These are phyloP conservation scores for Rhizopus microsporus DNA, from an alignment of 371 early-diverging fungal genomes.

Conservation along the genomic window DNA sequence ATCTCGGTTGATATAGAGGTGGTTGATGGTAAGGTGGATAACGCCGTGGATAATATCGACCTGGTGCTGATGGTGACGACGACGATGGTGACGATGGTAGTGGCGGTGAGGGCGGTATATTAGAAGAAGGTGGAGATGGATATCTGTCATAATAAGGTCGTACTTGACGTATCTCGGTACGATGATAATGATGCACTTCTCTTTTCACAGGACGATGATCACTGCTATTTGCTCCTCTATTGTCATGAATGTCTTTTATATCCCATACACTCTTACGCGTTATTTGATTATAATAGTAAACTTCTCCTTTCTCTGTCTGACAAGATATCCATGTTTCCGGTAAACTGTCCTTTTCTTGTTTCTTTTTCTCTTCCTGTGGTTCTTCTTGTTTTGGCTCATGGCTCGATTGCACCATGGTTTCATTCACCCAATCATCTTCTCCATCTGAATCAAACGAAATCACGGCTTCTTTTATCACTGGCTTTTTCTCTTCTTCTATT, in stretches of 20 bases:
- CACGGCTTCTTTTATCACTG: conserved; percentile 8
- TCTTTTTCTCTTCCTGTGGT: neutral
- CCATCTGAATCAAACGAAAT: conserved; percentile 11
- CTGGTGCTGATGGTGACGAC: conserved; percentile 3
- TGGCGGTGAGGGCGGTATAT: conserved; percentile 4
- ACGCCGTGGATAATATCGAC: neutral
- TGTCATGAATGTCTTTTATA: neutral
- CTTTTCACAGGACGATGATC: neutral
- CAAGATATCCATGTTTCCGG: conserved; percentile 9
- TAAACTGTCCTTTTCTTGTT: neutral
- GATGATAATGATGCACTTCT: neutral
- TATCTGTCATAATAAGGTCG: neutral
- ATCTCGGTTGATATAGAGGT: conserved; percentile 6
- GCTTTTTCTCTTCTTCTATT: neutral
- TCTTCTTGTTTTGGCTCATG: neutral
- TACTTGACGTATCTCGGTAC: neutral
- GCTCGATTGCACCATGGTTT: neutral
- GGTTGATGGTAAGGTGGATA: conserved; percentile 1
- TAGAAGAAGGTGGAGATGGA: neutral
- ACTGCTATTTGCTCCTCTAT: neutral
- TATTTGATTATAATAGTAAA: conserved; percentile 16
- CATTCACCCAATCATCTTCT: conserved; percentile 7
- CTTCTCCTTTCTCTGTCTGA: conserved; percentile 9
- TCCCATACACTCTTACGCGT: conserved; percentile 20
- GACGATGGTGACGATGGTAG: neutral